phyloP scores from a whole-genome alignment of 2,329 filamentous ascomycete genomes.

The Teratosphaeria epicoccoides region DNA sequence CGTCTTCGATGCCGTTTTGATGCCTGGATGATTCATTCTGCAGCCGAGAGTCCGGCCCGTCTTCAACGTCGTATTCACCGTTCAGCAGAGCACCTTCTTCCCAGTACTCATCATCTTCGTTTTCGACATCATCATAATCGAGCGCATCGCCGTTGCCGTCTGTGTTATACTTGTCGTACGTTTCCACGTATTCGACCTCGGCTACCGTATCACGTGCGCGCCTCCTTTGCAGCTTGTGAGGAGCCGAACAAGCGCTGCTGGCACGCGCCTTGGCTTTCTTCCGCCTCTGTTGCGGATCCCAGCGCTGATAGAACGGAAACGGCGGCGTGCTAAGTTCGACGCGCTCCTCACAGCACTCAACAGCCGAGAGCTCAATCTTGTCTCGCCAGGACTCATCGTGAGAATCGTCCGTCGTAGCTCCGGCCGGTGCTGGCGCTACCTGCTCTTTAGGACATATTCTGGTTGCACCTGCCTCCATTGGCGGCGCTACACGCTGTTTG shows the following conservation, averaged over 20 bases:
- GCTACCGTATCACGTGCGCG: constrained; percentile 42
- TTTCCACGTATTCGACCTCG: constrained; percentile 26
- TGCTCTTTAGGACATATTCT: background rate
- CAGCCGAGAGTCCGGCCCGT: constrained; percentile 22
- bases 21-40: constrained; percentile 11
- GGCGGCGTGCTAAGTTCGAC: constrained; percentile 64
- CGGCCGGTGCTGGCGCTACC: background rate
- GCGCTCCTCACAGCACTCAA: constrained; percentile 69
- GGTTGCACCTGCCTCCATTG: background rate
- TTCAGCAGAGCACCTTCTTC: constrained; percentile 18
- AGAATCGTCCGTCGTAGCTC: constrained; percentile 11
- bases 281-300: constrained; percentile 64
- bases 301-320: constrained; percentile 76
- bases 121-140: constrained; percentile 35
- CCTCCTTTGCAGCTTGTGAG: constrained; percentile 35
- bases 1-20: constrained; percentile 20
- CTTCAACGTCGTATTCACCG: constrained; percentile 12
- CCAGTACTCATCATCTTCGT: constrained; percentile 20
- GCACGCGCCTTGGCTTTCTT: constrained; percentile 31
- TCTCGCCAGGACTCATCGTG: constrained; percentile 57
- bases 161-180: constrained; percentile 28
- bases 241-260: constrained; percentile 28
- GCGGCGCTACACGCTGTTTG: constrained; percentile 18
- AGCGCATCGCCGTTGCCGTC: constrained; percentile 25
- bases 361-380: constrained; percentile 64